Base-by-base conservation (phyloP, 1,284 basidiomycete genomes). In the Pseudozyma thailandica region DNA sequence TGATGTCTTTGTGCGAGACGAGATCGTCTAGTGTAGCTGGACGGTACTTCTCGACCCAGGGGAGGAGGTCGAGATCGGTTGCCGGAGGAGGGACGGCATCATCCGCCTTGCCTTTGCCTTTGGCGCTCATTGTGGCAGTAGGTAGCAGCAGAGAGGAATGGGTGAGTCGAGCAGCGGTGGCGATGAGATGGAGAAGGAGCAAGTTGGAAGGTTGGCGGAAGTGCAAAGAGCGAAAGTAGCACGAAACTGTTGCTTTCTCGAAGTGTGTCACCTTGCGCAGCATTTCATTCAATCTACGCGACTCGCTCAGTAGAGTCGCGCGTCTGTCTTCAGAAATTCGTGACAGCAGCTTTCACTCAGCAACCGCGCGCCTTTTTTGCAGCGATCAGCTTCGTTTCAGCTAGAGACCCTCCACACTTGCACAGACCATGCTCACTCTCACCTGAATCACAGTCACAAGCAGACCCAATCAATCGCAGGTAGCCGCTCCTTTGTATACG, bases 1-100 rank as follows among this genome's bases (percentile, higher is more conserved):
- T 79, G 56, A 82, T 82, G 53, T 82, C 79, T 49, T 72, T 77
- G 62, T 82, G 81, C 6, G 81, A 78, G 16, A 82, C 73, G 42
- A 82, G 68, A 37, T 82, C 79, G 52, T 82, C 79, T 18, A 82
- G 69, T 12, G 77, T 74, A 2, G 60, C 53, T 1, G 81, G 81
- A 12, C 80, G 74, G 51, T 82, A 82, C 64, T 82, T 82, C 48
- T 82, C 81, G 4, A 82, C 81, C 81, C 81, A 79, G 28, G 60
- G 68, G 3, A 71, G 68, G 42, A 71, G 68, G 21, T 71, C 68
- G 46, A 66, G 53, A 20, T 64, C 50, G 16, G 42, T 16, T 16
- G 50, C 45, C n/a, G 65, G 16, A 2, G 57, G 21, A 26, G 49
- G 37, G 8, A 42, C 28, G 21, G 49, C 37, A 27, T 71, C 66